These are phyloP conservation scores for Fusarium chaquense DNA, from an alignment of 2,329 filamentous ascomycete genomes.

Conservation along the genomic window DNA sequence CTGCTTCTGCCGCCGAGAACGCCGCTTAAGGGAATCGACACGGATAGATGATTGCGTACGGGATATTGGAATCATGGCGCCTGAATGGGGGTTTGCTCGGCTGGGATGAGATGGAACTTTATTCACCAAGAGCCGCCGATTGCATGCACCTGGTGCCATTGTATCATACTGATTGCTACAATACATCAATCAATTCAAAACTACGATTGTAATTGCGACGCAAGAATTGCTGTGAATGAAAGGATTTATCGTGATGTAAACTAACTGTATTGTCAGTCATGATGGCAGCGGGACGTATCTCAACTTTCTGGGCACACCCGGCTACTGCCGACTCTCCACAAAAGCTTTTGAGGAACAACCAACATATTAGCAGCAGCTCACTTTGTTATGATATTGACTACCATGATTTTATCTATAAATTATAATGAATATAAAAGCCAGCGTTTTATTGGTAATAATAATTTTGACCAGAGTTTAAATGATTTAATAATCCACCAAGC, in stretches of 20 bases:
- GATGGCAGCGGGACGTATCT: conserved; percentile 23
- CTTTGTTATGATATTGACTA: conserved; percentile 1
- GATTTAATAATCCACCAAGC: conserved; percentile 2
- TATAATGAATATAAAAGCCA: not conserved
- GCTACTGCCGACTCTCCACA: conserved; percentile 45
- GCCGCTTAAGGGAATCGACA: conserved; percentile 51
- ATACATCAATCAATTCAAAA: conserved; percentile 47
- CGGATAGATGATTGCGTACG: conserved; percentile 41
- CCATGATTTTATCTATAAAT: not conserved
- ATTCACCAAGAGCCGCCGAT: conserved; percentile 40
- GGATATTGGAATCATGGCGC: conserved; percentile 39
- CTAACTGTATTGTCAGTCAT: conserved; percentile 8
- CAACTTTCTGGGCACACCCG: conserved; percentile 43
- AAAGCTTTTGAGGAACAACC: conserved; percentile 20
- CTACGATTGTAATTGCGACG: conserved; percentile 28
- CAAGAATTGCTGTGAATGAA: conserved; percentile 7
- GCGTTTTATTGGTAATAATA: not conserved
- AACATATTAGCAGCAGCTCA: conserved; percentile 12
- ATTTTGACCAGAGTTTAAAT: not conserved
- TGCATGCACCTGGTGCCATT: conserved; percentile 47
- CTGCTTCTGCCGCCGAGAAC: conserved; percentile 54
- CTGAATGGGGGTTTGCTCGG: conserved; percentile 32
- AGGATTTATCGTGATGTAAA: conserved; percentile 22
- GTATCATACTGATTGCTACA: conserved; percentile 54
- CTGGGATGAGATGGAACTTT: conserved; percentile 39